These are phyloP conservation scores for Candida bentonensis DNA, from an alignment of 805 yeast species.

Conservation along the genomic window DNA sequence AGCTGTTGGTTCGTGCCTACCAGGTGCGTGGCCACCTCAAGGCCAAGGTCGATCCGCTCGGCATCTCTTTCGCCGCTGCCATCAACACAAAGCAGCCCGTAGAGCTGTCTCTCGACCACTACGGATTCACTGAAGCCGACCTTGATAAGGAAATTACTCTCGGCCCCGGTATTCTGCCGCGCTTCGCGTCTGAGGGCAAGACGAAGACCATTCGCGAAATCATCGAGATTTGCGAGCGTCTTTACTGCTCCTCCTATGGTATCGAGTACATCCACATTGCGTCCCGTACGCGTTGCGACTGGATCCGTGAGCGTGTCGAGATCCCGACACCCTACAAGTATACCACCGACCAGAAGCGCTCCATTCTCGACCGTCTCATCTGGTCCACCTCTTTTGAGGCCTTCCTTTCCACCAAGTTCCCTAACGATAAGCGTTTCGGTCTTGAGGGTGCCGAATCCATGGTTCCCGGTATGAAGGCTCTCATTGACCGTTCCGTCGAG, in stretches of 20 bases:
- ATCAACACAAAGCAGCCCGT: conserved; percentile 38
- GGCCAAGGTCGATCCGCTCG: conserved; percentile 93
- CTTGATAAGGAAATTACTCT: conserved; percentile 69
- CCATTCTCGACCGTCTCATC: conserved; percentile 87
- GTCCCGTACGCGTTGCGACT: conserved; percentile 87
- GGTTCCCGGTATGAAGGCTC: conserved; percentile 92
- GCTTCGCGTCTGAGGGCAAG: conserved; percentile 57
- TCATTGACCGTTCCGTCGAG: conserved; percentile 79
- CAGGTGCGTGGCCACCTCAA: conserved; percentile 97
- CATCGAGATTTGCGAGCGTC: conserved; percentile 60
- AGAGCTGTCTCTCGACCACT: conserved; percentile 84
- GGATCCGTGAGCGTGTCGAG: conserved; percentile 95
- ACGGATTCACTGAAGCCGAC: conserved; percentile 82
- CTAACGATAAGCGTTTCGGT: conserved; percentile 97
- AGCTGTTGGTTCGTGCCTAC: conserved; percentile 92
- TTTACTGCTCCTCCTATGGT: conserved; percentile 84
- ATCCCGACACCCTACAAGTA: conserved; percentile 78
- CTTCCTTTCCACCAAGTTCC: conserved; percentile 88
- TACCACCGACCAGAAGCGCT: conserved; percentile 82
- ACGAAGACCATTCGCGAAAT: conserved; percentile 60
- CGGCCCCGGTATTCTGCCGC: conserved; percentile 95
- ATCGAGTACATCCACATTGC: conserved; percentile 95
- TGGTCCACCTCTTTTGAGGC: conserved; percentile 94
- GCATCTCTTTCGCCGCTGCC: conserved; percentile 70
- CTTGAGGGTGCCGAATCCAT: conserved; percentile 96